Percentiles rank a stretch among this genome's conserved stretches.
Conservation (phyloP, 208 protist species). For the Naegleria gruberi region DNA sequence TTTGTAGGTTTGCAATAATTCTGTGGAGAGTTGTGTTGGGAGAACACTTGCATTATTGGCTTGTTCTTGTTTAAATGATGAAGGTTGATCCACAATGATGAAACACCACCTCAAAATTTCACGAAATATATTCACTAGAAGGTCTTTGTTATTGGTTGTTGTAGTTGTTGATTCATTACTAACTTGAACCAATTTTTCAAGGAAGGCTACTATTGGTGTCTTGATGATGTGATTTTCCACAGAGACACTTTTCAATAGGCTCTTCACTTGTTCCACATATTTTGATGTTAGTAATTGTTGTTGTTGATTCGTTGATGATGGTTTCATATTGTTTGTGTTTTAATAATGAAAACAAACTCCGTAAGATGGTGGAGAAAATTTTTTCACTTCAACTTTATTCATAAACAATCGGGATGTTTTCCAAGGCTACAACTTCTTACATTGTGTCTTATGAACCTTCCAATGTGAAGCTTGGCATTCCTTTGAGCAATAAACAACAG, state of each 20-base stretch:
- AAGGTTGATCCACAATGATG: not conserved
- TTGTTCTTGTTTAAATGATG: not conserved
- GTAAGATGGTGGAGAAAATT: too few species aligned
- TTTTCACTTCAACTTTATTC: too few species aligned
- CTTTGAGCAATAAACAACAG: not conserved
- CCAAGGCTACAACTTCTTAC: too few species aligned
- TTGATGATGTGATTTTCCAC: too few species aligned
- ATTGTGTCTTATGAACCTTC: not conserved
- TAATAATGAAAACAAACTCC: too few species aligned
- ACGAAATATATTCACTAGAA: not conserved
- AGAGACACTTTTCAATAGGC: too few species aligned
- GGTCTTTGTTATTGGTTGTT: not conserved
- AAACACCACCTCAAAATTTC: not conserved
- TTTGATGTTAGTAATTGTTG: too few species aligned
- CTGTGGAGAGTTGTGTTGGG: not conserved
- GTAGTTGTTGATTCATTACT: not conserved
- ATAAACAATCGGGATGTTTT: too few species aligned
- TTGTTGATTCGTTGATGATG: too few species aligned
- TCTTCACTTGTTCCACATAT: too few species aligned
- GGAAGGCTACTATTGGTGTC: too few species aligned
- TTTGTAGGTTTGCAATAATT: not conserved
- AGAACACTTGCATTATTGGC: not conserved
- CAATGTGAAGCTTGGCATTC: conserved; percentile 1
- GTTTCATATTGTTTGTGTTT: too few species aligned
- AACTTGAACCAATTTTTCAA: not conserved